Evolutionary conservation across 2,329 filamentous ascomycete genomes (phyloP), one percentile per base, ranked within the genome.

Genomic region (Fusarium citri): DNA sequence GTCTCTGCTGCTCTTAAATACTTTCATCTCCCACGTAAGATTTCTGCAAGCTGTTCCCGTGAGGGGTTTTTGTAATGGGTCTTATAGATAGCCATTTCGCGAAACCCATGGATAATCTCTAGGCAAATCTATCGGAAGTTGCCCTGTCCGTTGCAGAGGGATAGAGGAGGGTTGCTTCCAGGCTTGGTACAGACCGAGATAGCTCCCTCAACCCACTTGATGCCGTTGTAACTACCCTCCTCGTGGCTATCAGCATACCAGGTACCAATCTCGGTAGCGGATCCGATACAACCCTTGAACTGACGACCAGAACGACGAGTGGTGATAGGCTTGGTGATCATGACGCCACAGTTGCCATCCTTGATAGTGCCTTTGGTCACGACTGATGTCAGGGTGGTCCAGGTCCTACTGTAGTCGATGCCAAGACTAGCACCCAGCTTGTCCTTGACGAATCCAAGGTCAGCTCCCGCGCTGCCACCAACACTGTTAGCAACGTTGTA

Each of bases 241-340:
- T 20, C 48, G 15, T 51, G 48, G 6, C 48, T 51, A 40, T 51
- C 48, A 12, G 48, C 48, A 51, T 40, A 51, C 48, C 48, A 51
- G 11, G 48, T 51, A 16, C 48, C 48, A 16, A 51, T 9, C 48
- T 51, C 31, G 6, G 14, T 26, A 10, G 31, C 23, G 14, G 48
- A 51, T 40, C 48, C 48, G 12, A 51, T 34, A 8, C 48, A 51
- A 14, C 48, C 48, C 6, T 6, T 6, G 48, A 51, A 51, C 31
- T 51, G 48, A 2, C 48, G 48, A 5, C 48, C 48, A 8, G 48
- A 51, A 2, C 48, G 48, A 40, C 48, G 48, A 1, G 48, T 51
- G 9, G 48, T 51, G 18, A 22, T 5, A 20, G 48, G 48, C 31
- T 51, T 51, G 9, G 48, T 51, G 18, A 51, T 51, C 31, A 51